Base-by-base conservation (phyloP, 2,329 filamentous ascomycete species). In the Orbilia blumenaviensis region DNA sequence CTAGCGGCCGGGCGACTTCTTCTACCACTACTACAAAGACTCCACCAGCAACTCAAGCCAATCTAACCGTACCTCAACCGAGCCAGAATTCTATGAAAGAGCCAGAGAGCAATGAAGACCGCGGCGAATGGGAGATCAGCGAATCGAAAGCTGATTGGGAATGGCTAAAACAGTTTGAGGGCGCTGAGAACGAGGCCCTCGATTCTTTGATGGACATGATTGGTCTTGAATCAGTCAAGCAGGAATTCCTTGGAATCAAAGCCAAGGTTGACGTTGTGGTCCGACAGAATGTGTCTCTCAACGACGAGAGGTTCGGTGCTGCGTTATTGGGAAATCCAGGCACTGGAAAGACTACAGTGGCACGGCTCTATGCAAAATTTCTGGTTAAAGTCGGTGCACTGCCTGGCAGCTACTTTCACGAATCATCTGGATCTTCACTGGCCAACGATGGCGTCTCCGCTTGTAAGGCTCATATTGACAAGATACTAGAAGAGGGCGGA, bases 301-400 rank as follows among this genome's bases (percentile, higher is more conserved):
- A 82, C 0, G 82, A 83, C 0, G 89, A 92, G 73, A 84, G 91
- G 0, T 89, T 90, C 62, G 87, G 89, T 5, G 86, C 87, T 0
- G 85, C 86, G 0, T 82, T 94, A 2, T 82, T 93, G 0, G 91
- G 91, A 0, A 94, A 93, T 79, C 91, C 91, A 0, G 91, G 92
- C 2, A 93, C 91, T 74, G 90, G 89, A 0, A 93, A 93, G 83
- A 94, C 92, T 0, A 94, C 91, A 0, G 89, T 94, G 0, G 91
- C 91, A 0, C 85, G 91, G 0, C 82, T 91, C 0, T 93, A 92
- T 69, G 89, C 87, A 0, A 85, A 87, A 6, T 90, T 92, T 42
- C 83, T 94, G 0, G 85, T 86, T 0, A 85, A 87, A 0, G 82
- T 91, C 0, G 88, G 89, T 0, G 87, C 88, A 0, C 84, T 94